Conservation (phyloP, 2,329 filamentous ascomycete species). For the Graphium sp. region DNA sequence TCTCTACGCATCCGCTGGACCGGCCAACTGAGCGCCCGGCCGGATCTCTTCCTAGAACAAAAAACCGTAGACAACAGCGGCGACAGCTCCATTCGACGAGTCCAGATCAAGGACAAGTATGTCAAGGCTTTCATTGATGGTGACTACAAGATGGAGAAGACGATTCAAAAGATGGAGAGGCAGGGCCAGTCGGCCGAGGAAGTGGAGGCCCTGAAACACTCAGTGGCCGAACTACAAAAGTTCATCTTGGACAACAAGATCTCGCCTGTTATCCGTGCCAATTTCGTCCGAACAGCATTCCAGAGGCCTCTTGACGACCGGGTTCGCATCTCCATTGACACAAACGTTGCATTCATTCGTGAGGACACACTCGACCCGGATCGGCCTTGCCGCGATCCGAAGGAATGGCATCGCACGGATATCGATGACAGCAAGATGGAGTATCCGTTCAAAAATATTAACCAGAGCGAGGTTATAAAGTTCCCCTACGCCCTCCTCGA, state of each 20-base stretch:
- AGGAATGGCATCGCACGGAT: conserved; percentile 80
- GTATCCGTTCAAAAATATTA: conserved; percentile 75
- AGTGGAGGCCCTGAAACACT: conserved; percentile 51
- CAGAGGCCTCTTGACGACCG: conserved; percentile 88
- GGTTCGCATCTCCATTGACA: conserved; percentile 85
- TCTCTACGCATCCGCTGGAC: conserved; percentile 87
- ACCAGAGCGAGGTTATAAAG: conserved; percentile 76
- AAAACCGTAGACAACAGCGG: conserved; percentile 69
- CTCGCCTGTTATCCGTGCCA: conserved; percentile 74
- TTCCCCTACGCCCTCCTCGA: conserved; percentile 88
- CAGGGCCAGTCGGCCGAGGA: conserved; percentile 50
- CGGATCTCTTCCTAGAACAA: conserved; percentile 75
- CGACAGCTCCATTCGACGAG: conserved; percentile 60
- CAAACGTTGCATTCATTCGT: conserved; percentile 73
- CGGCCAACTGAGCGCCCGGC: conserved; percentile 61
- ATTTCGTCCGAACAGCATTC: conserved; percentile 88
- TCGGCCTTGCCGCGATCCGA: conserved; percentile 75
- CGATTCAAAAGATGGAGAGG: conserved; percentile 69
- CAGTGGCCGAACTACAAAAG: conserved; percentile 60
- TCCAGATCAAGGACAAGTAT: conserved; percentile 88
- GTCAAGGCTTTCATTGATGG: conserved; percentile 73
- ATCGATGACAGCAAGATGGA: conserved; percentile 71
- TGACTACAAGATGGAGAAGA: conserved; percentile 86
- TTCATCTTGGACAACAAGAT: conserved; percentile 66
- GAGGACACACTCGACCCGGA: conserved; percentile 62